Conservation (phyloP, 1,284 basidiomycete genomes). For the Grifola frondosa region DNA sequence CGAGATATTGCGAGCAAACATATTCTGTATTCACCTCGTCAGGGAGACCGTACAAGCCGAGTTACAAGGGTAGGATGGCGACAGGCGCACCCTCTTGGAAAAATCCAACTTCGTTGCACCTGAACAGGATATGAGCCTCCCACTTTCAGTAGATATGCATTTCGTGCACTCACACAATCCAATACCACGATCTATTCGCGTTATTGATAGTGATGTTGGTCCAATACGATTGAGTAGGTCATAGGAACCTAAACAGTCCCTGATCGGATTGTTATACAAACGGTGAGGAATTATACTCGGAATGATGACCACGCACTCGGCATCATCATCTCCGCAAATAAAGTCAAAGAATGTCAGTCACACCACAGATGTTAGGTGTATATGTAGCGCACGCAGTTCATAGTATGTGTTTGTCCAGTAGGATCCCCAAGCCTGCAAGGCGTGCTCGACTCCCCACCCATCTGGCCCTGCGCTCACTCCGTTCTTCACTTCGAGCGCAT, state of each 20-base stretch:
- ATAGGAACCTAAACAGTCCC: conserved; percentile 60
- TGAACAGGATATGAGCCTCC: too few relatives aligned
- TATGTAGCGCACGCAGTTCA: conserved; percentile 34
- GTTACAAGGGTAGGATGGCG: conserved; percentile 54
- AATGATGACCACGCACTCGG: conserved; percentile 38
- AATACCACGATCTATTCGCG: conserved; percentile 53
- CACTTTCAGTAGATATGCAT: too few relatives aligned
- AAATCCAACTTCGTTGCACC: conserved; percentile 70
- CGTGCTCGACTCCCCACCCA: conserved; percentile 66
- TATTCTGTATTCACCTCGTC: conserved; percentile 38
- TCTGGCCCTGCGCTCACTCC: conserved; percentile 50
- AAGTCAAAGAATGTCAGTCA: neutral
- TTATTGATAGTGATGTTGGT: conserved; percentile 56
- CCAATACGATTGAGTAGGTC: conserved; percentile 47
- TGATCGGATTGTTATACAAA: conserved; percentile 22
- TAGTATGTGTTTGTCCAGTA: conserved; percentile 53
- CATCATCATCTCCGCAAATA: conserved; percentile 43
- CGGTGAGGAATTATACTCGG: neutral
- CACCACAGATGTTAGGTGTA: neutral
- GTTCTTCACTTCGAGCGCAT: conserved; percentile 69
- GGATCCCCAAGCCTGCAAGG: conserved; percentile 59
- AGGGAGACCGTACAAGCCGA: conserved; percentile 55
- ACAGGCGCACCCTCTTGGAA: conserved; percentile 61
- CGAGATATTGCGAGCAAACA: neutral
- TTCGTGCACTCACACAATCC: conserved; percentile 49